These are phyloP conservation scores for Aspergillus sp. DNA, from an alignment of 2,329 filamentous ascomycete species.

Conservation along the genomic window DNA sequence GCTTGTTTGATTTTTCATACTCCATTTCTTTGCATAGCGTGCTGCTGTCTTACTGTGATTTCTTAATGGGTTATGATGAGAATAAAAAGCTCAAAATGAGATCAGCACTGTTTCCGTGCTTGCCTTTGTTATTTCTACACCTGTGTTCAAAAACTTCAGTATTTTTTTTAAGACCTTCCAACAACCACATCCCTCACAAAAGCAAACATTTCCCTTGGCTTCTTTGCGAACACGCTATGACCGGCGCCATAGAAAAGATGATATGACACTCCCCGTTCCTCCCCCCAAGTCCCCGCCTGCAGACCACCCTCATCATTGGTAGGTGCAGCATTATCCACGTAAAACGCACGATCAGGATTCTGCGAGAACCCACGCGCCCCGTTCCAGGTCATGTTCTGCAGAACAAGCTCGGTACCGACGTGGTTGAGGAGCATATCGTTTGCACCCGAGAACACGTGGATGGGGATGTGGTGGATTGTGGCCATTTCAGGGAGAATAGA, in stretches of 20 bases:
- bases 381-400: constrained; percentile 37
- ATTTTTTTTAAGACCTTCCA: neutral
- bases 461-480: constrained; percentile 22
- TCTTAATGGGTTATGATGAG: too few relatives aligned
- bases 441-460: constrained; percentile 32
- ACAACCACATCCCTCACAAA: constrained; percentile 30
- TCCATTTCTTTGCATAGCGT: constrained; percentile 3
- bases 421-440: constrained; percentile 34
- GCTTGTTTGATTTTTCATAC: neutral
- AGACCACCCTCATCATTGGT: neutral
- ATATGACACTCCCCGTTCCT: constrained; percentile 29
- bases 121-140: too few relatives aligned
- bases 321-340: constrained; percentile 14
- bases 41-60: too few relatives aligned
- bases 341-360: constrained; percentile 19
- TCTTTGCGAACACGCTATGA: constrained; percentile 25
- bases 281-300: constrained; percentile 23
- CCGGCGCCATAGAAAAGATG: constrained; percentile 29
- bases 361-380: constrained; percentile 29
- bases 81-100: too few relatives aligned
- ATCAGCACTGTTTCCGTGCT: too few relatives aligned
- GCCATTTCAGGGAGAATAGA: constrained; percentile 25
- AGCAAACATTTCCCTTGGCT: constrained; percentile 28
- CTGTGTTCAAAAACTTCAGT: too few relatives aligned
- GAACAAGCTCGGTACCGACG: constrained; percentile 25